phyloP scores from a whole-genome alignment of 306 rosid genomes.

The Delonix regia region DNA sequence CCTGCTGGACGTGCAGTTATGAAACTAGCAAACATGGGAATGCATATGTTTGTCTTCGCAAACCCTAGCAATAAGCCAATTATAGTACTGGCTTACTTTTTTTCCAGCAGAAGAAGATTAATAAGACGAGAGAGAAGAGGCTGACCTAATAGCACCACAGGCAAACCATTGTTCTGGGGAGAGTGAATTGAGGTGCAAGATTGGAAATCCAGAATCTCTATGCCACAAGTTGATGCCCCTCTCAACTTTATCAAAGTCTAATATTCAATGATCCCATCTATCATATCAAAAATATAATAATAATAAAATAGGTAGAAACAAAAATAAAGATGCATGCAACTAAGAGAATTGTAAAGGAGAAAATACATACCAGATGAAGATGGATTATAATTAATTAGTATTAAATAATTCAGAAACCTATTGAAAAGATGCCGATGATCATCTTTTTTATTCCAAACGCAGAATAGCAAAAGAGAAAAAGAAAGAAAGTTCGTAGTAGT shows the following conservation, averaged over 20 bases:
- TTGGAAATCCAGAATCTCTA: slow-evolving; percentile 31
- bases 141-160: not conserved
- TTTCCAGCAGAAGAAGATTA: not conserved
- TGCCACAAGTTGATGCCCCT: slow-evolving; percentile 6
- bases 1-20: not conserved
- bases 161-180: not conserved
- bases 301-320: slow-evolving; percentile 25
- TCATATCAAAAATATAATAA: slow-evolving; percentile 36
- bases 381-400: slow-evolving; percentile 16
- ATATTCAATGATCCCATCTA: slow-evolving; percentile 51
- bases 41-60: slow-evolving; percentile 30
- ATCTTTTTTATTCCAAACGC: slow-evolving; percentile 54
- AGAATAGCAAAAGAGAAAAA: slow-evolving; percentile 30
- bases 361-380: slow-evolving; percentile 1
- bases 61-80: slow-evolving; percentile 41
- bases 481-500: slow-evolving; percentile 21
- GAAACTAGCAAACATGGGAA: not conserved
- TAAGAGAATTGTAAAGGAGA: slow-evolving; percentile 24
- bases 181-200: not conserved
- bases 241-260: slow-evolving; percentile 36
- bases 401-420: slow-evolving; percentile 33
- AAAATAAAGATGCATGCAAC: slow-evolving; percentile 38
- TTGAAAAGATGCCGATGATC: slow-evolving; percentile 34
- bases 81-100: not conserved
- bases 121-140: not conserved